phyloP scores from a whole-genome alignment of 305 asterid species.

The Fraxinus baroniana region DNA sequence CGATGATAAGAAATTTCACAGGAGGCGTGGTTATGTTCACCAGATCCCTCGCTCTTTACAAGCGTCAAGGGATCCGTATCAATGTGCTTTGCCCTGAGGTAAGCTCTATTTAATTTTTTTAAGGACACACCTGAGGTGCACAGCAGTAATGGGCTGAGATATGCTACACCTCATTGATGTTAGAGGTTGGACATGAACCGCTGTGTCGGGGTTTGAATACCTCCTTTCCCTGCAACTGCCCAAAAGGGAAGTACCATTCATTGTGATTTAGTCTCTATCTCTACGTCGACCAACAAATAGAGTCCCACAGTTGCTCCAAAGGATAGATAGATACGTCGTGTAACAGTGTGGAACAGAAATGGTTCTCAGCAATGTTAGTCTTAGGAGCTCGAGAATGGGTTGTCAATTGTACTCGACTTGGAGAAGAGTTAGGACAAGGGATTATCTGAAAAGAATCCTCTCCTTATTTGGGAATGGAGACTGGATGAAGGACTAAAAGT shows the following conservation, averaged over 20 bases:
- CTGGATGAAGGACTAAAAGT: background rate
- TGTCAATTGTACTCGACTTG: background rate
- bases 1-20: slow-evolving; percentile 25
- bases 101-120: slow-evolving; percentile 7
- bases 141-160: background rate
- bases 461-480: background rate
- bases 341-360: background rate
- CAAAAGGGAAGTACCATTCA: background rate
- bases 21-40: slow-evolving; percentile 92
- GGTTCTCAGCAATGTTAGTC: background rate
- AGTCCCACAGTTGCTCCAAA: background rate
- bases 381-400: background rate
- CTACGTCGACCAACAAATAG: background rate
- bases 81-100: slow-evolving; percentile 98
- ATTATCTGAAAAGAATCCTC: background rate
- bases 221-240: background rate
- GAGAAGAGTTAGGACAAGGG: background rate
- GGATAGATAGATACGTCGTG: background rate
- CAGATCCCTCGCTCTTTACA: slow-evolving; percentile 73
- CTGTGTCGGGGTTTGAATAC: background rate
- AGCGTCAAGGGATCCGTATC: slow-evolving; percentile 84
- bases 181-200: background rate
- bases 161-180: background rate
- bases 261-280: background rate
- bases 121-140: background rate